These are phyloP conservation scores for Wickerhamomyces sp. DNA, from an alignment of 1,139 yeast genomes.

Conservation along the genomic window DNA sequence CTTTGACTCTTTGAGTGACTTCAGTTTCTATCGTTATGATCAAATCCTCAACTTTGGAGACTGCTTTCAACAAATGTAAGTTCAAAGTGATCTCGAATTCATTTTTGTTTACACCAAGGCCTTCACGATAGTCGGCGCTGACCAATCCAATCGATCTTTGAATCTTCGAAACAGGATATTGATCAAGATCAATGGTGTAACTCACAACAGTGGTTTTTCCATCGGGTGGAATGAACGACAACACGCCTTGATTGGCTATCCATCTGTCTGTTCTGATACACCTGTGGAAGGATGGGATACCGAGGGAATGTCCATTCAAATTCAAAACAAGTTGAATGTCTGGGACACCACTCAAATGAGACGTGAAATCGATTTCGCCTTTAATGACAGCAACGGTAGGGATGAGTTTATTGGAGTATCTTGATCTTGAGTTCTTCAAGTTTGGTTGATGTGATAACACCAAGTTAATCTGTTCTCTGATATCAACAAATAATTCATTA, in stretches of 20 bases:
- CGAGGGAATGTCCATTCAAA: slow-evolving; percentile 38
- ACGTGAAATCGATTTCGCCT: slow-evolving; percentile 60
- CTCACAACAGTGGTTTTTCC: slow-evolving; percentile 63
- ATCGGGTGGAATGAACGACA: slow-evolving; percentile 85
- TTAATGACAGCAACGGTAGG: slow-evolving; percentile 33
- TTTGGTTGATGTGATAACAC: slow-evolving; percentile 14
- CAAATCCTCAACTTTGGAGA: slow-evolving; percentile 54
- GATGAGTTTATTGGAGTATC: slow-evolving; percentile 40
- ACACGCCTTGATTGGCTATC: slow-evolving; percentile 33
- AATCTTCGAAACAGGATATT: slow-evolving; percentile 20
- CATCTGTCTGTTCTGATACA: slow-evolving; percentile 40
- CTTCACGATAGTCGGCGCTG: slow-evolving; percentile 53
- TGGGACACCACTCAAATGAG: slow-evolving; percentile 74
- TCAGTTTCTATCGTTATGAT: slow-evolving; percentile 44
- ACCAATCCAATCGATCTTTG: slow-evolving; percentile 46
- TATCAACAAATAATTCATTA: slow-evolving; percentile 36
- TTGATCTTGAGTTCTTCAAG: slow-evolving; percentile 6
- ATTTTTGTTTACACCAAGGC: slow-evolving; percentile 54
- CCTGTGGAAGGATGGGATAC: slow-evolving; percentile 41
- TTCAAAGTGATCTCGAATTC: slow-evolving; percentile 73
- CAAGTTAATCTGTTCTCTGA: slow-evolving; percentile 42
- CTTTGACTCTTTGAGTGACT: slow-evolving; percentile 35
- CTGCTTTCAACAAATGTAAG: slow-evolving; percentile 45
- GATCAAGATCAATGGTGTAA: slow-evolving; percentile 53
- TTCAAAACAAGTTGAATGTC: slow-evolving; percentile 53